A percentile compares a stretch with the other conserved stretches of the same genome.
These are phyloP conservation scores for Calonectria pauciramosa DNA, from an alignment of 2,329 filamentous ascomycete genomes.

Conservation along the genomic window DNA sequence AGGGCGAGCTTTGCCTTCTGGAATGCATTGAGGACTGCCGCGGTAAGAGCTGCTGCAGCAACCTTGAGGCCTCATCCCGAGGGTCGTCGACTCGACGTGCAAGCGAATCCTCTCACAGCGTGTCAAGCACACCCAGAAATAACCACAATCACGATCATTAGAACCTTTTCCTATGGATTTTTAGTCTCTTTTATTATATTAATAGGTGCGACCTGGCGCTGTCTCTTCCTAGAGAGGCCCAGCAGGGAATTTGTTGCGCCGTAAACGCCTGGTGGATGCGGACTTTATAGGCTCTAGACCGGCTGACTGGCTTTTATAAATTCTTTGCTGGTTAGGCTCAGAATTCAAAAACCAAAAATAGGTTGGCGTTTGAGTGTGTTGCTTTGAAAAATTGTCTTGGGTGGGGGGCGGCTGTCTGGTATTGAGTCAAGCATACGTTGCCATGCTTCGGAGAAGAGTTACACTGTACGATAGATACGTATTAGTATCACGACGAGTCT, in stretches of 20 bases:
- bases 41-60: slow-evolving; percentile 50
- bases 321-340: slow-evolving; percentile 30
- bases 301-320: slow-evolving; percentile 18
- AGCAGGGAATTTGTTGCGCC: not conserved
- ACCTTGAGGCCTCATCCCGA: slow-evolving; percentile 49
- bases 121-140: slow-evolving; percentile 31
- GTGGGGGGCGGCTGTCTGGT: not conserved
- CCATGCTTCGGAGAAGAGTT: slow-evolving; percentile 22
- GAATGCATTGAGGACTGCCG: slow-evolving; percentile 58
- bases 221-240: not conserved
- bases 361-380: slow-evolving; percentile 38
- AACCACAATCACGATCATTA: slow-evolving; percentile 31
- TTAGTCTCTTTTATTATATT: slow-evolving; percentile 2
- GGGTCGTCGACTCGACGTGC: slow-evolving; percentile 53
- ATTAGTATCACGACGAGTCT: slow-evolving; percentile 9
- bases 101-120: slow-evolving; percentile 51
- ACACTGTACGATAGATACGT: slow-evolving; percentile 31
- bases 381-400: slow-evolving; percentile 22
- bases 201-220: slow-evolving; percentile 10
- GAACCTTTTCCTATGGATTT: not conserved
- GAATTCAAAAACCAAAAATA: slow-evolving; percentile 36
- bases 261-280: not conserved
- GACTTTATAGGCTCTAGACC: slow-evolving; percentile 12
- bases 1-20: slow-evolving; percentile 61
- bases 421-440: slow-evolving; percentile 12